Evolutionary conservation across 495 filamentous ascomycete genomes (phyloP).

Genomic region (Penicillium alfredii): DNA sequence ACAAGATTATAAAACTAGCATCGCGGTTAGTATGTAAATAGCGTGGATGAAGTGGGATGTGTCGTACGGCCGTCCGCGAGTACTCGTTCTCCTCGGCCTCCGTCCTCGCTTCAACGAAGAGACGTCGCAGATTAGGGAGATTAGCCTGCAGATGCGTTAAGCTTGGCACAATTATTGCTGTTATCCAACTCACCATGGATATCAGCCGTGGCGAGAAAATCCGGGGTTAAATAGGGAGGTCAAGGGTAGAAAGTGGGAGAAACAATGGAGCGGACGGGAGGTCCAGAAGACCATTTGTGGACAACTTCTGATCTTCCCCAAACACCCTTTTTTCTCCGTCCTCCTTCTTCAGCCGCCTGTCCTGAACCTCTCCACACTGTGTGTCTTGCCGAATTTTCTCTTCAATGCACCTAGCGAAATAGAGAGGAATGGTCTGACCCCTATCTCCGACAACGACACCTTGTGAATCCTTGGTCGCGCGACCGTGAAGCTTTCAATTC

Average conservation of each 20-base stretch:
- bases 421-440: slow-evolving; percentile 13
- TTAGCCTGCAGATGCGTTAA: slow-evolving; percentile 53
- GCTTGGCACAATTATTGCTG: not conserved
- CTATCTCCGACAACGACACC: slow-evolving; percentile 9
- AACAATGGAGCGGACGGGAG: slow-evolving; percentile 20
- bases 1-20: slow-evolving; percentile 93
- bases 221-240: not conserved
- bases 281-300: slow-evolving; percentile 35
- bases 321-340: slow-evolving; percentile 25
- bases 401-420: slow-evolving; percentile 6
- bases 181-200: slow-evolving; percentile 21
- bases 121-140: slow-evolving; percentile 88
- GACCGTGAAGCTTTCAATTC: slow-evolving; percentile 35
- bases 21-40: slow-evolving; percentile 1
- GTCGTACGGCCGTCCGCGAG: slow-evolving; percentile 76
- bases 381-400: slow-evolving; percentile 3
- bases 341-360: slow-evolving; percentile 8
- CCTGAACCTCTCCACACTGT: slow-evolving; percentile 6
- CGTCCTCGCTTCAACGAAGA: slow-evolving; percentile 92
- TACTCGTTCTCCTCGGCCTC: slow-evolving; percentile 94
- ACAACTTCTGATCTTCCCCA: slow-evolving; percentile 33
- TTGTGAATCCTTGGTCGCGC: slow-evolving; percentile 19
- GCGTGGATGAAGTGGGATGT: not conserved
- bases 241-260: slow-evolving; percentile 2
- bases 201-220: not conserved